These are phyloP conservation scores for Calonectria pseudoreteaudii DNA, from an alignment of 2,329 filamentous ascomycete species.

Conservation along the genomic window DNA sequence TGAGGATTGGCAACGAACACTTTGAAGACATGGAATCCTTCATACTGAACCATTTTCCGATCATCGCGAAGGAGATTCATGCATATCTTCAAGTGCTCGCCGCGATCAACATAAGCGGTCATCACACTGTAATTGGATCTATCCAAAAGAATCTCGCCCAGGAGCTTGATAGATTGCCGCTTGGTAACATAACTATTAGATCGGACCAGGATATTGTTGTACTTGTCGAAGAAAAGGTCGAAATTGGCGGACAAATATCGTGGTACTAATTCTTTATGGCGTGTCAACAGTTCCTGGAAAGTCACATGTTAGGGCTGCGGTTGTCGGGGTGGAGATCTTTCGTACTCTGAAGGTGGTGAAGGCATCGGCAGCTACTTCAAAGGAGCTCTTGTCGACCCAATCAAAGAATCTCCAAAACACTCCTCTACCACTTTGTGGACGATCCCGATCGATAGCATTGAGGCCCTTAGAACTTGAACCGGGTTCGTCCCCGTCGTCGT, in stretches of 20 bases:
- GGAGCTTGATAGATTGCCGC: conserved; percentile 95
- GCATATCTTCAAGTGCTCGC: conserved; percentile 96
- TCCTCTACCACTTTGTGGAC: conserved; percentile 81
- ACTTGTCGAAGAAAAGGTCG: conserved; percentile 90
- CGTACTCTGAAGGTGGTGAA: conserved; percentile 95
- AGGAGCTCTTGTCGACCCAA: conserved; percentile 96
- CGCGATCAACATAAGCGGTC: conserved; percentile 95
- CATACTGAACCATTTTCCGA: conserved; percentile 98
- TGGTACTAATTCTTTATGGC: conserved; percentile 91
- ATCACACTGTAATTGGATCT: conserved; percentile 98
- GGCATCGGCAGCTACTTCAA: conserved; percentile 96
- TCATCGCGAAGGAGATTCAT: conserved; percentile 98
- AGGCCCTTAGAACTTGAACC: conserved; percentile 82
- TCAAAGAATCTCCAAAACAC: conserved; percentile 98
- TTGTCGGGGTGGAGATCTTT: not conserved
- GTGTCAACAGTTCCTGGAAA: conserved; percentile 86
- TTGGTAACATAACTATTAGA: conserved; percentile 98
- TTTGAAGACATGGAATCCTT: conserved; percentile 99
- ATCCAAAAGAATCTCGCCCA: conserved; percentile 94
- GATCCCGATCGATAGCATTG: conserved; percentile 80
- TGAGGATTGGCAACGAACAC: conserved; percentile 99
- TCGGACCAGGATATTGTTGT: conserved; percentile 88
- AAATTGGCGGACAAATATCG: conserved; percentile 92
- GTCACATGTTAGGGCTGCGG: conserved; percentile 18
- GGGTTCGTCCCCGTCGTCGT: conserved; percentile 82